Percentiles rank a stretch among this genome's conserved stretches.
Evolutionary conservation across 1,284 basidiomycete species (phyloP).

Genomic region (Ceratobasidium sp.): DNA sequence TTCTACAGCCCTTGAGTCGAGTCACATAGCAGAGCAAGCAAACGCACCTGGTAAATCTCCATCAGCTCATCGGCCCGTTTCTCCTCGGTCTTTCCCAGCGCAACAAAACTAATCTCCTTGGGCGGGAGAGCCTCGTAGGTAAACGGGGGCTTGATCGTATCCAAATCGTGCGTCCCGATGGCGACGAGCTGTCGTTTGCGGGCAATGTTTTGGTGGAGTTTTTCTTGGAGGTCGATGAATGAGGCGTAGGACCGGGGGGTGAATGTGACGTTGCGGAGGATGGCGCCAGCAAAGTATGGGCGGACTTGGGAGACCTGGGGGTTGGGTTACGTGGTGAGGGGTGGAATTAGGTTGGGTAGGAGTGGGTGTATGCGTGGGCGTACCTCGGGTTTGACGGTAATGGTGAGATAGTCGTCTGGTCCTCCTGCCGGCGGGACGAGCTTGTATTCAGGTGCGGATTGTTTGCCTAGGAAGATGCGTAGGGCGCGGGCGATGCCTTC

Average conservation of each 20-base stretch:
- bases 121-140: slow-evolving; percentile 90
- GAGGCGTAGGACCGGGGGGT: slow-evolving; percentile 89
- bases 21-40: background rate
- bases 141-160: slow-evolving; percentile 87
- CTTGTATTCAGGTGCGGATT: slow-evolving; percentile 73
- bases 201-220: slow-evolving; percentile 96
- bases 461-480: slow-evolving; percentile 81
- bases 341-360: background rate
- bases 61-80: slow-evolving; percentile 87
- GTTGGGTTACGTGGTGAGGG: background rate
- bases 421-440: slow-evolving; percentile 72
- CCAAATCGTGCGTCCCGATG: slow-evolving; percentile 97
- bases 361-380: slow-evolving; percentile 43
- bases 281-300: slow-evolving; percentile 89
- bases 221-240: slow-evolving; percentile 99
- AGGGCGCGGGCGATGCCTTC: slow-evolving; percentile 94
- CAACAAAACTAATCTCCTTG: slow-evolving; percentile 87
- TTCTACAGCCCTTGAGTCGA: slow-evolving; percentile 57
- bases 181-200: slow-evolving; percentile 90
- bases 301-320: slow-evolving; percentile 79
- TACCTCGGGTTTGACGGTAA: slow-evolving; percentile 74
- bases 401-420: slow-evolving; percentile 68
- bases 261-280: slow-evolving; percentile 90
- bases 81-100: slow-evolving; percentile 76
- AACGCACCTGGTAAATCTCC: slow-evolving; percentile 83